Conservation (phyloP, 352 stramenopile genomes). For the Phytophthora boehmeriae region DNA sequence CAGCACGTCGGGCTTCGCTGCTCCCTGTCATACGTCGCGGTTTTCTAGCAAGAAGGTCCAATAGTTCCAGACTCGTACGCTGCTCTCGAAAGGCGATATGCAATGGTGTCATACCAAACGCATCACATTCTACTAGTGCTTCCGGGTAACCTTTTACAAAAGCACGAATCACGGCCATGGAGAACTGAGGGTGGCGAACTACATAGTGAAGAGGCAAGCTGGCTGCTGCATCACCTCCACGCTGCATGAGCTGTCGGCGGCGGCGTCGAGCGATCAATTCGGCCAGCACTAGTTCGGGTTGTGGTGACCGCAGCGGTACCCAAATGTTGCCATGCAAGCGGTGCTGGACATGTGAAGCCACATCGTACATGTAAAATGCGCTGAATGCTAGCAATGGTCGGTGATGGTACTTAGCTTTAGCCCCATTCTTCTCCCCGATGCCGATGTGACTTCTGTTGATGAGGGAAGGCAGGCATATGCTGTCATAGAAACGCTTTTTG, state of each 20-base stretch:
- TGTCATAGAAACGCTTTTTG: constrained; percentile 56
- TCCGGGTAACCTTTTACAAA: constrained; percentile 51
- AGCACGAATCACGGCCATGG: constrained; percentile 35
- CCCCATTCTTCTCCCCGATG: not conserved
- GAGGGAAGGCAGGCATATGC: constrained; percentile 12
- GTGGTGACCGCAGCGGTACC: constrained; percentile 33
- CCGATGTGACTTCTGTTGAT: not conserved
- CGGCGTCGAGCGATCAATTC: constrained; percentile 60
- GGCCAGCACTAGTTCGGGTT: constrained; percentile 39
- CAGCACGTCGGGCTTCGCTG: not conserved
- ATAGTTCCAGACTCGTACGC: constrained; percentile 23
- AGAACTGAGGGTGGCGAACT: constrained; percentile 43
- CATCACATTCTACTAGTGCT: constrained; percentile 45
- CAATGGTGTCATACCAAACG: constrained; percentile 65
- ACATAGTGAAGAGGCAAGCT: constrained; percentile 68
- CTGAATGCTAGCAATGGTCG: constrained; percentile 32
- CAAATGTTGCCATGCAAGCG: constrained; percentile 59
- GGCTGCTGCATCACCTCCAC: constrained; percentile 40
- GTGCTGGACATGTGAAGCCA: constrained; percentile 47
- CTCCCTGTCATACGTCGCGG: not conserved
- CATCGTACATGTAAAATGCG: constrained; percentile 49
- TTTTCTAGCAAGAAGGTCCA: constrained; percentile 33
- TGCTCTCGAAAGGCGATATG: constrained; percentile 62
- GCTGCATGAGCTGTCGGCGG: constrained; percentile 54
- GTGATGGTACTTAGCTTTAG: constrained; percentile 16